These are phyloP conservation scores for Aspergillus novofumigatus DNA, from an alignment of 2,329 filamentous ascomycete species.

Conservation along the genomic window DNA sequence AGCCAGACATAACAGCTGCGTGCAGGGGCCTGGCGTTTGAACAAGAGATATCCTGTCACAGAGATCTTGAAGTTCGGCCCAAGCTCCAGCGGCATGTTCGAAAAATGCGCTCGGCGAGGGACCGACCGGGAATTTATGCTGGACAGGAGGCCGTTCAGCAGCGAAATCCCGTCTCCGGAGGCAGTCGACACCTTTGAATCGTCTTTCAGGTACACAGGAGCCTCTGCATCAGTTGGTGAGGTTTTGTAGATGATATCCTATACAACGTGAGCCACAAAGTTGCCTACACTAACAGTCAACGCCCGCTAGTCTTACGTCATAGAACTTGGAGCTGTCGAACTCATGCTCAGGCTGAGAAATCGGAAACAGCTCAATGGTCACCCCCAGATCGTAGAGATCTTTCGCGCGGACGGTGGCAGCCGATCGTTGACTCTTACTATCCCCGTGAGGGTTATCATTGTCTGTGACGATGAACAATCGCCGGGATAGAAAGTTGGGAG, in stretches of 20 bases:
- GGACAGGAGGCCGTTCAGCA: slow-evolving; percentile 75
- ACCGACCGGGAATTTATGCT: slow-evolving; percentile 89
- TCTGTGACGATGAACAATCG: slow-evolving; percentile 95
- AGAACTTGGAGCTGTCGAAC: slow-evolving; percentile 84
- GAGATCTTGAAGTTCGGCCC: slow-evolving; percentile 81
- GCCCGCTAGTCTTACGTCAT: slow-evolving; percentile 63
- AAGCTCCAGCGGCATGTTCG: slow-evolving; percentile 80
- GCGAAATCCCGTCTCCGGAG: slow-evolving; percentile 69
- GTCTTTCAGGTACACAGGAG: slow-evolving; percentile 52
- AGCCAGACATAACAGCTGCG: slow-evolving; percentile 85
- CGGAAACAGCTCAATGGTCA: slow-evolving; percentile 88
- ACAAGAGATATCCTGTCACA: slow-evolving; percentile 85
- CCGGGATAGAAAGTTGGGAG: slow-evolving; percentile 87
- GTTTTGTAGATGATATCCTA: slow-evolving; percentile 86
- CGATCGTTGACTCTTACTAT: slow-evolving; percentile 67
- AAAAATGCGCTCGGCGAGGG: slow-evolving; percentile 80
- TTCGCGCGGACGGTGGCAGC: slow-evolving; percentile 83
- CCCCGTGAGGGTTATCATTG: slow-evolving; percentile 77
- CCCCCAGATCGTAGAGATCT: slow-evolving; percentile 89
- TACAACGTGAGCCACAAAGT: slow-evolving; percentile 16
- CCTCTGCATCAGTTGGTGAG: slow-evolving; percentile 66
- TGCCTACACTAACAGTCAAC: neutral
- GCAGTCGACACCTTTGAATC: slow-evolving; percentile 54
- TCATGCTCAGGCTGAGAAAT: slow-evolving; percentile 66
- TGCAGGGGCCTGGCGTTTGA: slow-evolving; percentile 77